phyloP scores from a whole-genome alignment of 2,329 filamentous ascomycete species.

The Capronia coronata region DNA sequence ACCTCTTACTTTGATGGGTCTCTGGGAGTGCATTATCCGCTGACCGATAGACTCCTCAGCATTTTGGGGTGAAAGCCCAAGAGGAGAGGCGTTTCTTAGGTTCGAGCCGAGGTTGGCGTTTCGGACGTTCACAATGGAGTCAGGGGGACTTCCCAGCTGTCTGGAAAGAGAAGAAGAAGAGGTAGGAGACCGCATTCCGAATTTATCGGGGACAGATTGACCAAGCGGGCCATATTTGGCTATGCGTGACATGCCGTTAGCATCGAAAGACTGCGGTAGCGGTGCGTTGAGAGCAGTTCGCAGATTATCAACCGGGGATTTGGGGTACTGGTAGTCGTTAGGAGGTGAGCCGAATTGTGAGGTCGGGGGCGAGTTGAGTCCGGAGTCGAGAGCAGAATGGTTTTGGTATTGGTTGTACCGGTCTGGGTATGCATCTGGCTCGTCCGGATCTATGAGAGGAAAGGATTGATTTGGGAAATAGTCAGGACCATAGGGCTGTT shows the following conservation, averaged over 20 bases:
- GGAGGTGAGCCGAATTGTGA: constrained; percentile 77
- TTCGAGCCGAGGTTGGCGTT: constrained; percentile 65
- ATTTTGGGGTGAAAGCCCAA: constrained; percentile 54
- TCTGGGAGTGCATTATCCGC: constrained; percentile 59
- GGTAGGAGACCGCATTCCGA: constrained; percentile 82
- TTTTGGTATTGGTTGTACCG: constrained; percentile 39
- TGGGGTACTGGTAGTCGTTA: constrained; percentile 67
- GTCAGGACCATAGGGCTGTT: constrained; percentile 41
- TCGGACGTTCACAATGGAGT: constrained; percentile 54
- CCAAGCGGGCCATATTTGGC: constrained; percentile 86
- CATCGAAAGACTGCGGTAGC: constrained; percentile 90
- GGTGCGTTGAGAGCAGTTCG: constrained; percentile 86
- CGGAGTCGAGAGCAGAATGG: constrained; percentile 53
- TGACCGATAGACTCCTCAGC: constrained; percentile 61
- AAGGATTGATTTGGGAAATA: constrained; percentile 39
- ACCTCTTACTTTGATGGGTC: constrained; percentile 44
- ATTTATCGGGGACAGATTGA: constrained; percentile 85
- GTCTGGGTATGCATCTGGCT: constrained; percentile 34
- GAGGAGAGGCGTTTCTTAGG: constrained; percentile 53
- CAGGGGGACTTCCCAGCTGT: constrained; percentile 58
- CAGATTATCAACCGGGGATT: constrained; percentile 64
- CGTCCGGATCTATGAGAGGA: constrained; percentile 39
- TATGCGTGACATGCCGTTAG: constrained; percentile 86
- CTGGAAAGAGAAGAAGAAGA: constrained; percentile 36
- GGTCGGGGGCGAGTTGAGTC: constrained; percentile 52